Evolutionary conservation across 169 alveolate genomes (phyloP), one percentile per base, ranked within the genome.

Genomic region (Eimeria acervulina): DNA sequence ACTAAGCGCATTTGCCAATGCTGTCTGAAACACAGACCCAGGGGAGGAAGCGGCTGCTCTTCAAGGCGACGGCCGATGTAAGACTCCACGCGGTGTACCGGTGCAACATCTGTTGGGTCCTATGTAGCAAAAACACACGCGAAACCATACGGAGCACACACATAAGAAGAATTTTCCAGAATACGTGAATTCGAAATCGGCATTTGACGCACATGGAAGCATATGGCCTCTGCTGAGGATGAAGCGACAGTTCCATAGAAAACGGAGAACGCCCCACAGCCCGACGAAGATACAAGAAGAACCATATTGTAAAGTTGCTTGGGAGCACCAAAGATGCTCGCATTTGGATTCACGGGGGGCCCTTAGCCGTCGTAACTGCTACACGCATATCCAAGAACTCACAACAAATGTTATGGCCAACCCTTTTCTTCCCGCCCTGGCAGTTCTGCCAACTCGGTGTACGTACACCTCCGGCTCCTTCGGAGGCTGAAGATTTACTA

Each of bases 391-490:
- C n/a, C 31, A 72, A 21, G 68, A 78, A 28, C 88, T 78, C 88
- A 93, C 95, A 85, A 87, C 90, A 51, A 95, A 95, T 1, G 97
- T 87, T 26, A 95, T 31, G 36, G 97, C 97, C 76, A 95, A 40
- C 21, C 99, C 99, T 68, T 99, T 97, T 93, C 98, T 98, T 72
- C 99, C 99, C 19, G 99, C 99, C 96, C 99, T 97, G 8, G 99
- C 99, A 7, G 99, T 99, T 95, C 99, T 97, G 66, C 99, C 99
- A 19, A 99, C 98, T 72, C 99, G 97, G 97, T 99, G 99, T 4
- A 99, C 98, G 97, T 99, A 99, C 95, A 98, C 99, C 84, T 97
- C 98, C 10, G 99, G 97, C 36, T 98, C 97, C 90, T 98, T 97
- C 7, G 99, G 99, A 61, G 99, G 97, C 96, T 99, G 99, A 94